A percentile compares a stretch with the other conserved stretches of the same genome.
phyloP scores from a whole-genome alignment of 1,284 basidiomycete species.

The Sphaerobolus stellatus region DNA sequence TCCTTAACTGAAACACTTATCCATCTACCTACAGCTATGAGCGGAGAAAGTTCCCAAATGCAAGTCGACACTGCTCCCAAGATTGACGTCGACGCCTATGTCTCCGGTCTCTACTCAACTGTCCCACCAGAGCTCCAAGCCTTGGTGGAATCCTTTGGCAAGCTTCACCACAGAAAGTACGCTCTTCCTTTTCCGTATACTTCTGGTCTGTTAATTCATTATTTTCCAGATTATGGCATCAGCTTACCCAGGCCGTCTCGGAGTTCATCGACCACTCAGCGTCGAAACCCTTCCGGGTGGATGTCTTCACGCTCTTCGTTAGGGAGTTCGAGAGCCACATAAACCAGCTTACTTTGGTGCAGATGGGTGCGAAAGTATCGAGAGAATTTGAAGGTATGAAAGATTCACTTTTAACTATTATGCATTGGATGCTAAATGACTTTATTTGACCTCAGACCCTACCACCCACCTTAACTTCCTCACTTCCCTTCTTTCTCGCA shows the following conservation, averaged over 20 bases:
- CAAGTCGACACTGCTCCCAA: slow-evolving; percentile 54
- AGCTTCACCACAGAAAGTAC: slow-evolving; percentile 79
- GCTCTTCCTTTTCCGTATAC: slow-evolving; percentile 28
- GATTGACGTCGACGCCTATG: slow-evolving; percentile 72
- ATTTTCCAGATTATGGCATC: slow-evolving; percentile 87
- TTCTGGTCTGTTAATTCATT: not conserved
- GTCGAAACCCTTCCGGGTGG: slow-evolving; percentile 76
- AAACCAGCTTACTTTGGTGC: slow-evolving; percentile 87
- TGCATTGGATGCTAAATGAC: slow-evolving; percentile 14
- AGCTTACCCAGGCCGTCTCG: slow-evolving; percentile 84
- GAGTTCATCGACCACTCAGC: slow-evolving; percentile 81
- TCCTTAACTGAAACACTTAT: too few relatives aligned
- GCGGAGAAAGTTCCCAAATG: slow-evolving; percentile 24
- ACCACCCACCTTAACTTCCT: slow-evolving; percentile 80
- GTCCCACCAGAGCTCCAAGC: slow-evolving; percentile 76
- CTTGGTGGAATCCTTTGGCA: slow-evolving; percentile 75
- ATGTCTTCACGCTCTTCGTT: slow-evolving; percentile 84
- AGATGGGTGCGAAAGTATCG: slow-evolving; percentile 88
- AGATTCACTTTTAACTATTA: slow-evolving; percentile 12
- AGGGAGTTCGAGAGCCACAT: slow-evolving; percentile 76
- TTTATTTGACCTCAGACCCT: slow-evolving; percentile 71
- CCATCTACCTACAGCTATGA: not conserved
- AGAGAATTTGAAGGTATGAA: slow-evolving; percentile 82
- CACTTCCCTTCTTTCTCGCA: slow-evolving; percentile 71
- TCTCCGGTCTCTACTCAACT: slow-evolving; percentile 66